Conservation (phyloP, 352 stramenopile genomes). For the Aphanomyces euteiches region DNA sequence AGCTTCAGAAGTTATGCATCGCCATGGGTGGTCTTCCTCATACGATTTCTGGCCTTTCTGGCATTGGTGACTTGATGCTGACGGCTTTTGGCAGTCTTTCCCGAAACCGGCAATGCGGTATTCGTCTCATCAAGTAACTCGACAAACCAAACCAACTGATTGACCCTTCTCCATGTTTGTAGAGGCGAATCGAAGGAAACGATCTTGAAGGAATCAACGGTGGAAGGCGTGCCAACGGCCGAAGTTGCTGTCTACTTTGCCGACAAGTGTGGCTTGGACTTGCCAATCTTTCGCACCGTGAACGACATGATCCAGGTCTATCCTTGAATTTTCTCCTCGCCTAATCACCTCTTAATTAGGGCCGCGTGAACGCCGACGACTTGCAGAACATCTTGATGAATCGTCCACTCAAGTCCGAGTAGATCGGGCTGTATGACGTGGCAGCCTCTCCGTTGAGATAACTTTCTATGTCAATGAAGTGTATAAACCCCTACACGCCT, state of each 20-base stretch:
- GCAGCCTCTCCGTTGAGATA: no score
- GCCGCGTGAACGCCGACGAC: background rate
- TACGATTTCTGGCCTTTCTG: constrained; percentile 93
- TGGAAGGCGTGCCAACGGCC: constrained; percentile 94
- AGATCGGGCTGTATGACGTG: background rate
- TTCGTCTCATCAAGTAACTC: constrained; percentile 91
- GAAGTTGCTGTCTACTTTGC: constrained; percentile 91
- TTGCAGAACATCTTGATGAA: constrained; percentile 2
- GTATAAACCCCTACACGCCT: no score
- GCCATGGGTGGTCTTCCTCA: constrained; percentile 92
- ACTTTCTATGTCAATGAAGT: no score
- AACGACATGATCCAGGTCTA: constrained; percentile 73
- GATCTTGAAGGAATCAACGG: constrained; percentile 88
- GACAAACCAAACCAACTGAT: constrained; percentile 27
- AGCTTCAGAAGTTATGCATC: constrained; percentile 95
- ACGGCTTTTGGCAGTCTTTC: constrained; percentile 95
- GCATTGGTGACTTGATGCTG: constrained; percentile 93
- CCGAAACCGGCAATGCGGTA: constrained; percentile 93
- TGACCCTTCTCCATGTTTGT: background rate
- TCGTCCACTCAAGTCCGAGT: background rate
- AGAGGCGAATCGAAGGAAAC: constrained; percentile 85
- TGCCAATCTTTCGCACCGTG: constrained; percentile 88
- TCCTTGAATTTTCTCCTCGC: background rate
- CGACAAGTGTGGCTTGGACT: constrained; percentile 83
- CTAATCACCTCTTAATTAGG: background rate